Evolutionary conservation across 495 filamentous ascomycete genomes (phyloP).

Genomic region (Beverwykella pulmonaria): DNA sequence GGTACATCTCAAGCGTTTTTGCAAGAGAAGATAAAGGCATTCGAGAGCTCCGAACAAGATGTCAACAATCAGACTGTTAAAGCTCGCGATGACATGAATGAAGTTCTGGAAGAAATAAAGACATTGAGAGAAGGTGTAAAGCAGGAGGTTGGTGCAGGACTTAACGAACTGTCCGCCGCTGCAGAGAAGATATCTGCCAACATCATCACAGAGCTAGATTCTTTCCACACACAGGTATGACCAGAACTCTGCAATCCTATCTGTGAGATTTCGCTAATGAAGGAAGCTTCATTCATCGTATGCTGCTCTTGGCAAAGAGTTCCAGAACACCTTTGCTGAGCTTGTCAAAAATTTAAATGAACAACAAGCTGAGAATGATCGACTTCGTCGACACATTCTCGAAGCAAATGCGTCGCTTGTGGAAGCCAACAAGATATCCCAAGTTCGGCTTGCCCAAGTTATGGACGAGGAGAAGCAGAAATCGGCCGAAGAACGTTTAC

Average conservation of each 20-base stretch:
- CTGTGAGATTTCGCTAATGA: slow-evolving; percentile 32
- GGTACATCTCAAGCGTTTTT: slow-evolving; percentile 68
- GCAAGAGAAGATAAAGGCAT: slow-evolving; percentile 63
- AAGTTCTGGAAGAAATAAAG: slow-evolving; percentile 89
- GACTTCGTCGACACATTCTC: slow-evolving; percentile 68
- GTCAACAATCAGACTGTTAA: slow-evolving; percentile 67
- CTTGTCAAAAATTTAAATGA: slow-evolving; percentile 69
- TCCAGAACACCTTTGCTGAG: slow-evolving; percentile 82
- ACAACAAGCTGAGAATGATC: slow-evolving; percentile 78
- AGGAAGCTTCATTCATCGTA: slow-evolving; percentile 79
- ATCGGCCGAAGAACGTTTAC: slow-evolving; percentile 72
- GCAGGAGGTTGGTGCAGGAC: slow-evolving; percentile 76
- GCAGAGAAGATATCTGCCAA: slow-evolving; percentile 86
- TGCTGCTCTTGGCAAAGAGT: slow-evolving; percentile 82
- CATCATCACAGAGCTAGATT: slow-evolving; percentile 81
- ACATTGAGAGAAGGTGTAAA: slow-evolving; percentile 84
- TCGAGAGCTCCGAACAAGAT: slow-evolving; percentile 66
- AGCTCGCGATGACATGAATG: slow-evolving; percentile 86
- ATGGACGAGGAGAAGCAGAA: slow-evolving; percentile 74
- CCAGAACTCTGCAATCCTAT: neutral
- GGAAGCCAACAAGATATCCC: slow-evolving; percentile 65
- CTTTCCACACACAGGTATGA: slow-evolving; percentile 74
- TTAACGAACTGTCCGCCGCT: slow-evolving; percentile 80
- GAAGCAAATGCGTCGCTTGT: slow-evolving; percentile 66
- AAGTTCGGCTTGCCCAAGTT: slow-evolving; percentile 67